Percentiles rank a stretch among this genome's conserved stretches.
These are phyloP conservation scores for Friedmanniomyces simplex DNA, from an alignment of 495 filamentous ascomycete genomes.

Conservation along the genomic window DNA sequence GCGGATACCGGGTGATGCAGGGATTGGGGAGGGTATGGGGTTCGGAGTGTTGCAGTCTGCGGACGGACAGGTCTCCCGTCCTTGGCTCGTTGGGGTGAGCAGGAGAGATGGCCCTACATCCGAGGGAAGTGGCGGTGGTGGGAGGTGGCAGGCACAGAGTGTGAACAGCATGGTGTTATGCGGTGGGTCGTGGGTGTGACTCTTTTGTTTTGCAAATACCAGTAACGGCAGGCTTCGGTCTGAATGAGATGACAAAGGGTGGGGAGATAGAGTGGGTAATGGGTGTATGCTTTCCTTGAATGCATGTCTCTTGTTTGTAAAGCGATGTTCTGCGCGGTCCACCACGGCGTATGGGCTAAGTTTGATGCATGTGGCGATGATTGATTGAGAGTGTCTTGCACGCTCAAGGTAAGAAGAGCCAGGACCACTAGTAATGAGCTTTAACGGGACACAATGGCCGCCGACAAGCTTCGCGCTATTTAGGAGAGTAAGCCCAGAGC, in stretches of 20 bases:
- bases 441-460: too few relatives aligned
- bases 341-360: too few relatives aligned
- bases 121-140: background rate
- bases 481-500: too few relatives aligned
- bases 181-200: background rate
- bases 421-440: too few relatives aligned
- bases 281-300: background rate
- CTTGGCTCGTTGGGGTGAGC: background rate
- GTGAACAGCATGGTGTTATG: background rate
- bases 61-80: too few relatives aligned
- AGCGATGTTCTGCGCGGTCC: background rate
- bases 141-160: background rate
- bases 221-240: background rate
- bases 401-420: too few relatives aligned
- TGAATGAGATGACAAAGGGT: background rate
- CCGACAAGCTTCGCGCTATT: too few relatives aligned
- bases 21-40: background rate
- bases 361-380: too few relatives aligned
- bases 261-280: background rate
- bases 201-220: constrained; percentile 1
- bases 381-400: too few relatives aligned
- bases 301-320: background rate
- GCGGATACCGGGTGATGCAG: background rate
- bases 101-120: background rate
- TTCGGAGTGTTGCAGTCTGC: too few relatives aligned